Conservation (phyloP, 495 filamentous ascomycete genomes). For the Darksidea phi region DNA sequence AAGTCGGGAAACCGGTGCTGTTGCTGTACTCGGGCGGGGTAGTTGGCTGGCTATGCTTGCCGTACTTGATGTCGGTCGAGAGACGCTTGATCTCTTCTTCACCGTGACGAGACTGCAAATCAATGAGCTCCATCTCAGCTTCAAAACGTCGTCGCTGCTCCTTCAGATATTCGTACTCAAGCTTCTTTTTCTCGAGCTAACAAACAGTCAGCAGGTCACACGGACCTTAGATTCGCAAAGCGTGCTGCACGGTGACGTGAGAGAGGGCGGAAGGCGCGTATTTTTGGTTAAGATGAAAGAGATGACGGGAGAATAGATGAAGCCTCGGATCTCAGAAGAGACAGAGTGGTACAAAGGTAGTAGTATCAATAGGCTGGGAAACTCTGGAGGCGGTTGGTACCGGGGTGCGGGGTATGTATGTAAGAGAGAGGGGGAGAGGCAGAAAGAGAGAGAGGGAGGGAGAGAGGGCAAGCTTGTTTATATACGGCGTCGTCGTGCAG, state of each 20-base stretch:
- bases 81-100: slow-evolving; percentile 80
- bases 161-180: slow-evolving; percentile 79
- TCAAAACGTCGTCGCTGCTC: slow-evolving; percentile 84
- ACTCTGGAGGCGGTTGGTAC: background rate
- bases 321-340: slow-evolving; percentile 6
- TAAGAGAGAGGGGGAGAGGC: background rate
- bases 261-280: background rate
- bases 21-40: slow-evolving; percentile 95
- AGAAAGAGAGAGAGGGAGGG: background rate
- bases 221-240: slow-evolving; percentile 3
- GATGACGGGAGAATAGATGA: background rate
- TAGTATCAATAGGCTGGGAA: background rate
- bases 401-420: background rate
- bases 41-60: slow-evolving; percentile 87
- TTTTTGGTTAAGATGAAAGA: background rate
- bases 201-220: slow-evolving; percentile 21
- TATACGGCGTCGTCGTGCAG: background rate
- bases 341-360: slow-evolving; percentile 12
- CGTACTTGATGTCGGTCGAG: slow-evolving; percentile 70
- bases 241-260: slow-evolving; percentile 3
- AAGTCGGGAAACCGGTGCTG: slow-evolving; percentile 64
- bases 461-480: background rate
- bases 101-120: slow-evolving; percentile 74
- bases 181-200: slow-evolving; percentile 88
- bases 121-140: slow-evolving; percentile 81